phyloP scores from a whole-genome alignment of 805 yeast species.

The Pichia nakasei region DNA sequence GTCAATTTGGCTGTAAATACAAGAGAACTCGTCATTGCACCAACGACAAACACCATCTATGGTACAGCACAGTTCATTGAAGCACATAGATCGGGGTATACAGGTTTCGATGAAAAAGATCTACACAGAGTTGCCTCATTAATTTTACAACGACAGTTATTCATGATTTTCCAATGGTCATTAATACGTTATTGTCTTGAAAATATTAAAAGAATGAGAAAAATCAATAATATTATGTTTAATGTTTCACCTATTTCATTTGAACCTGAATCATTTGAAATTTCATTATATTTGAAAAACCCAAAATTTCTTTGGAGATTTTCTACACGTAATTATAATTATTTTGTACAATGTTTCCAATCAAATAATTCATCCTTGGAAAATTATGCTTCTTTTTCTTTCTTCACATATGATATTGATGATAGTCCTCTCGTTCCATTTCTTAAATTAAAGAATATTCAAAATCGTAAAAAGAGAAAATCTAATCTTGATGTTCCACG shows the following conservation, averaged over 20 bases:
- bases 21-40: neutral
- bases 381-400: neutral
- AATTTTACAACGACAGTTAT: conserved; percentile 1
- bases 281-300: neutral
- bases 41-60: neutral
- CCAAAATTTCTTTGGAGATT: conserved; percentile 4
- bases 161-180: neutral
- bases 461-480: neutral
- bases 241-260: conserved; percentile 1
- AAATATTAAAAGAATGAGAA: neutral
- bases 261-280: neutral
- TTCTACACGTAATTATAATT: neutral
- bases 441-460: neutral
- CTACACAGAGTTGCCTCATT: neutral
- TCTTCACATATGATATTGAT: neutral
- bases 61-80: conserved; percentile 2
- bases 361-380: neutral
- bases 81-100: neutral
- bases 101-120: neutral
- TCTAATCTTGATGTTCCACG: neutral
- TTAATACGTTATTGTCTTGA: neutral
- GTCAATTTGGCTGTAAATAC: neutral
- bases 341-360: neutral
- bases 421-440: neutral
- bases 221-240: neutral